Evolutionary conservation across 2,329 filamentous ascomycete species (phyloP).

Genomic region (Fusarium keratoplasticum): DNA sequence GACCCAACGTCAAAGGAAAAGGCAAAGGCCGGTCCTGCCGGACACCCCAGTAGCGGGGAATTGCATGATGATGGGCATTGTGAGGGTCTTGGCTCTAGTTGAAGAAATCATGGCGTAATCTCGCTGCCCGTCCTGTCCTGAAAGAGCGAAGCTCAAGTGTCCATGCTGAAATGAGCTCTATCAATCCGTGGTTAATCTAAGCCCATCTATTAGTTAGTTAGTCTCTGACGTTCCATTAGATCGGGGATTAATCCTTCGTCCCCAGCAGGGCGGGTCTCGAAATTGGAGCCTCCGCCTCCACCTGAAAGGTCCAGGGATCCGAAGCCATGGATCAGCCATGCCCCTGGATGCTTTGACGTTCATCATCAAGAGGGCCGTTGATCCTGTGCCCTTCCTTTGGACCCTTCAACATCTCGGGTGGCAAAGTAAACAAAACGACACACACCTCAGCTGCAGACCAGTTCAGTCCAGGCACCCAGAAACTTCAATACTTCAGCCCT

Average conservation of each 20-base stretch:
- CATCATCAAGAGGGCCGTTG: not conserved
- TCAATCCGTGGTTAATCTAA: not conserved
- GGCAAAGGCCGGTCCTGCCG: conserved; percentile 19
- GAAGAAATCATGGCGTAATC: conserved; percentile 29
- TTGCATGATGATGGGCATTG: not conserved
- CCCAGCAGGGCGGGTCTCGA: conserved; percentile 28
- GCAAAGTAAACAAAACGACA: not conserved
- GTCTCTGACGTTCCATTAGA: conserved; percentile 33
- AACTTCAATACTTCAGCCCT: conserved; percentile 30
- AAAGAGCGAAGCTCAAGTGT: not conserved
- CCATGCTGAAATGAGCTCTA: not conserved
- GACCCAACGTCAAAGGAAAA: conserved; percentile 2
- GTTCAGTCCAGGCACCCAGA: conserved; percentile 24
- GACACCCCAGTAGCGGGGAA: not conserved
- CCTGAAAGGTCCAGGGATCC: not conserved
- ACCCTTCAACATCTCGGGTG: not conserved
- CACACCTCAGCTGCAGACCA: conserved; percentile 18
- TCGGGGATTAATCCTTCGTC: conserved; percentile 31
- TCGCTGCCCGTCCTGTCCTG: not conserved
- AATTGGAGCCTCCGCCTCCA: conserved; percentile 27
- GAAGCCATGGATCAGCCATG: conserved; percentile 17
- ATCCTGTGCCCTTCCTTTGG: not conserved
- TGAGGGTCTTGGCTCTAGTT: not conserved
- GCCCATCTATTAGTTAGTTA: conserved; percentile 12
- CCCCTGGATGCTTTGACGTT: not conserved